Evolutionary conservation across 306 rosid species (phyloP), one percentile per base, ranked within the genome.

Genomic region (Corylus americana): DNA sequence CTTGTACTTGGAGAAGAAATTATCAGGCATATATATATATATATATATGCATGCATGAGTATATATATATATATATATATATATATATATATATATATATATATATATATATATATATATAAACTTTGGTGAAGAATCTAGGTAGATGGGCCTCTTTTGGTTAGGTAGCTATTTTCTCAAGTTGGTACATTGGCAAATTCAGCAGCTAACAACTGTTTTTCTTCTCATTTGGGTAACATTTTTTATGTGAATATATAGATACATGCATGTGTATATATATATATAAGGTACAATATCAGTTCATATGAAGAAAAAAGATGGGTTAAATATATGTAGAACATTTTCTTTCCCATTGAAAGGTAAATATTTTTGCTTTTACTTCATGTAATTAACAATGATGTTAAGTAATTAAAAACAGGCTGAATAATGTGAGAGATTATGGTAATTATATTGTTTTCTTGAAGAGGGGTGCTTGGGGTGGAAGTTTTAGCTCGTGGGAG

Each of bases 161-260:
- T 95, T 90, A 80, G 82, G 89, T 86, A 77, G 84, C 91, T 82
- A 86, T 84, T 90, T 86, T 90, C 87, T 90, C 67, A 83, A 83
- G 94, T 86, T 86, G 95, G 90, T 92, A 53, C 86, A 75, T 75
- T 71, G 93, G 91, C 93, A 85, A 86, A 84, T 82, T 87, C 84
- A 83, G 63, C 87, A 83, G 63, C 87, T 81, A 87, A 89, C 94
- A 44, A 83, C 82, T 69, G 47, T 70, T 77, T 22, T 79, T 74
- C 83, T 82, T 80, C 79, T 62, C 84, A 83, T 80, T 66, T 31
- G 70, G 81, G 70, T 61, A 73, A 79, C 77, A 54, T 35, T 69
- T 44, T 62, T 72, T 55, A 55, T 80, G 55, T 75, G 50, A 62
- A 58, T 39, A 49, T 27, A 73, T 37, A 37, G 4, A 39, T 4